Evolutionary conservation across 1,139 yeast species (phyloP).

Genomic region (Diutina sp.): DNA sequence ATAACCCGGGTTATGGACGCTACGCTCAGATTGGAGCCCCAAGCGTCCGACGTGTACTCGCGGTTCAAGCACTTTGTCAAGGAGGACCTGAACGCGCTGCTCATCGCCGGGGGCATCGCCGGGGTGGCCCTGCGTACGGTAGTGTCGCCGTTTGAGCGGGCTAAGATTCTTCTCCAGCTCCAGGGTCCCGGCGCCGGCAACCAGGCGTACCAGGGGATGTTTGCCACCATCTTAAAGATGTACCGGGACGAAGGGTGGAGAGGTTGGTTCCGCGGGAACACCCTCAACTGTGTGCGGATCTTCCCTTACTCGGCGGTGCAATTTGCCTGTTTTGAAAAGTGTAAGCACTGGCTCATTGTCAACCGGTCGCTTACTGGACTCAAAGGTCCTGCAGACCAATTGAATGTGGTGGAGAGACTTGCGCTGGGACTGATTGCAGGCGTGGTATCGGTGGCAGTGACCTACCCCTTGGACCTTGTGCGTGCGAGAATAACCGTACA

Average conservation of each 20-base stretch:
- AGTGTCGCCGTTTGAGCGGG: constrained; percentile 91
- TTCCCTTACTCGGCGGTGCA: constrained; percentile 95
- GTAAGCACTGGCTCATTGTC: constrained; percentile 32
- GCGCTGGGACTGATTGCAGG: constrained; percentile 79
- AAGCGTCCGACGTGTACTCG: not conserved
- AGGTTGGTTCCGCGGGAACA: constrained; percentile 85
- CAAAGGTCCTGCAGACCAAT: not conserved
- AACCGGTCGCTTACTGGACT: not conserved
- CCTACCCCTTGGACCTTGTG: constrained; percentile 86
- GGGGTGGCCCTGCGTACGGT: constrained; percentile 91
- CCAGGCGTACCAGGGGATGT: constrained; percentile 59
- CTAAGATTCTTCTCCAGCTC: constrained; percentile 80
- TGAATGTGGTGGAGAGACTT: constrained; percentile 33
- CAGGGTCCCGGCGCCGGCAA: constrained; percentile 56
- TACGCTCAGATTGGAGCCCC: not conserved
- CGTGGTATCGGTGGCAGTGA: constrained; percentile 61
- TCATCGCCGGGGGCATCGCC: constrained; percentile 51
- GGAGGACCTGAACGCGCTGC: constrained; percentile 45
- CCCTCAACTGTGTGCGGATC: constrained; percentile 77
- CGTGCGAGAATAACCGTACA: constrained; percentile 83
- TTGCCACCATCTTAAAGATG: constrained; percentile 64
- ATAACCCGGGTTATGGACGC: not conserved
- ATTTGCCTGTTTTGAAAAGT: constrained; percentile 70
- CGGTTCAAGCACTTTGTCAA: constrained; percentile 20
- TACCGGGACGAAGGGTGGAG: constrained; percentile 83